Evolutionary conservation across 23 red algal genomes (phyloP).

Genomic region (Chondrus crispus): DNA sequence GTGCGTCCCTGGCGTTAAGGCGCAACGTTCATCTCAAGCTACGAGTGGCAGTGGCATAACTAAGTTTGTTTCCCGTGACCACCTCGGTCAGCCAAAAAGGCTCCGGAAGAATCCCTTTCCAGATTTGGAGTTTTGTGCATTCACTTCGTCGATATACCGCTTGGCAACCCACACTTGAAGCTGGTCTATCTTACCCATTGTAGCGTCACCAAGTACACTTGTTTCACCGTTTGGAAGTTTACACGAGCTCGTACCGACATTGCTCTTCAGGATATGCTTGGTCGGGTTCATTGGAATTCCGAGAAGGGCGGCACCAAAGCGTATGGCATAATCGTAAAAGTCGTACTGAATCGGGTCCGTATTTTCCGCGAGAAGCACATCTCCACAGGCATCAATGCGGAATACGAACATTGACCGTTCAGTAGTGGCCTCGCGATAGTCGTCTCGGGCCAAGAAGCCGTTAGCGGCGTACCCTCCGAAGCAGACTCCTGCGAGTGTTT

Average conservation of each 20-base stretch:
- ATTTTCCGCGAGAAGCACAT: conserved; percentile 8
- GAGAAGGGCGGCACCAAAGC: conserved; percentile 47
- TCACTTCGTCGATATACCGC: conserved; percentile 7
- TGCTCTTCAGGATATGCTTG: conserved; percentile 44
- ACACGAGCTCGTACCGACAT: conserved; percentile 27
- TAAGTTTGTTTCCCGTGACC: background rate
- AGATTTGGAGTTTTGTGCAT: background rate
- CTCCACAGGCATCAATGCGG: background rate
- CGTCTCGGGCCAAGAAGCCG: conserved; percentile 53
- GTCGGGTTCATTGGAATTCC: conserved; percentile 56
- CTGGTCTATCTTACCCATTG: conserved; percentile 34
- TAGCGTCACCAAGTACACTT: conserved; percentile 37
- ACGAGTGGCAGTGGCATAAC: conserved; percentile 16
- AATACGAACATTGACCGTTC: conserved; percentile 38
- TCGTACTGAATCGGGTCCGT: conserved; percentile 50
- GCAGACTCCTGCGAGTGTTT: background rate
- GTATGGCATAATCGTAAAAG: conserved; percentile 60
- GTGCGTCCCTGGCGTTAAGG: conserved; percentile 20
- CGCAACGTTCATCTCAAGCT: conserved; percentile 56
- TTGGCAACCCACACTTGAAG: conserved; percentile 32
- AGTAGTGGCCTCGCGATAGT: conserved; percentile 57
- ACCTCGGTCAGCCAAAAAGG: conserved; percentile 16
- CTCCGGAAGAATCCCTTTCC: conserved; percentile 19
- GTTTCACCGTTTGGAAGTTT: conserved; percentile 34
- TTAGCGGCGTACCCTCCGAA: conserved; percentile 56